Percentiles rank a stretch among this genome's conserved stretches.
phyloP scores from a whole-genome alignment of 805 yeast genomes.

The Hagleromyces aurorensis region DNA sequence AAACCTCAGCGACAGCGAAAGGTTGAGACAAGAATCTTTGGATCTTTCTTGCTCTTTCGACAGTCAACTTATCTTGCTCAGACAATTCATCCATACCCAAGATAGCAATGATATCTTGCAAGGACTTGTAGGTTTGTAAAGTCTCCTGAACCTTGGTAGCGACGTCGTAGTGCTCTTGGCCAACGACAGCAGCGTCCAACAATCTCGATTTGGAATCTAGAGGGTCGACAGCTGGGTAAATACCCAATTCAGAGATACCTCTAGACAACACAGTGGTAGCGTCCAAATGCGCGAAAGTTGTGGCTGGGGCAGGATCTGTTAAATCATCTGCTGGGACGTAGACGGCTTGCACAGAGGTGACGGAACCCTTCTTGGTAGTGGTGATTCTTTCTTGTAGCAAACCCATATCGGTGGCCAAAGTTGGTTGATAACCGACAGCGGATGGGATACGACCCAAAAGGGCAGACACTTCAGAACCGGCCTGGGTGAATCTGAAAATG shows the following conservation, averaged over 20 bases:
- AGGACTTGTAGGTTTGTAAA: constrained; percentile 98
- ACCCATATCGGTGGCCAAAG: constrained; percentile 99
- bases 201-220: constrained; percentile 98
- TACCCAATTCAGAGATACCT: constrained; percentile 99
- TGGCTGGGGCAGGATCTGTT: constrained; percentile 99
- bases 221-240: constrained; percentile 99
- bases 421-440: constrained; percentile 99
- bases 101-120: constrained; percentile 99
- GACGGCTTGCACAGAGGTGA: constrained; percentile 99
- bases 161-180: constrained; percentile 96
- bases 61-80: constrained; percentile 96
- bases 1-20: constrained; percentile 98
- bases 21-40: constrained; percentile 99
- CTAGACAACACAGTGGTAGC: constrained; percentile 99
- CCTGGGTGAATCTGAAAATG: constrained; percentile 99
- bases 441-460: constrained; percentile 99
- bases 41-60: constrained; percentile 99
- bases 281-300: constrained; percentile 99
- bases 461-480: constrained; percentile 99
- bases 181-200: constrained; percentile 94
- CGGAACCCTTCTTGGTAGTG: constrained; percentile 99
- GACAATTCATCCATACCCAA: constrained; percentile 99
- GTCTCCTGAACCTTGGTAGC: constrained; percentile 96
- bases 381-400: constrained; percentile 99
- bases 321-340: constrained; percentile 99